phyloP scores from a whole-genome alignment of 1,284 basidiomycete species.

The Stygiomarasmius scandens region DNA sequence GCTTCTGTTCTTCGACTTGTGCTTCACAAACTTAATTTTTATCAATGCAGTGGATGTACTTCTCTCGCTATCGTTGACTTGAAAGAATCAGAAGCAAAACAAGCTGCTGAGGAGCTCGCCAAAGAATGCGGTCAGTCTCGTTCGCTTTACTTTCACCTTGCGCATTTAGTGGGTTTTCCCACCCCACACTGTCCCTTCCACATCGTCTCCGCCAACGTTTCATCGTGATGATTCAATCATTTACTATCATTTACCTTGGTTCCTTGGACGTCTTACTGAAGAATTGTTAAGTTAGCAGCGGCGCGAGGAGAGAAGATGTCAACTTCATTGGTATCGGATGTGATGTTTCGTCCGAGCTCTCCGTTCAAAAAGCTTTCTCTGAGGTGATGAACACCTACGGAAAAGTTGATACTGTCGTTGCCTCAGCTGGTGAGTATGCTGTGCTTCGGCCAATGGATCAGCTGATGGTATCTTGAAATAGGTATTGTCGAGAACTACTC shows the following conservation, averaged over 20 bases:
- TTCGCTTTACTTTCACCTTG: background rate
- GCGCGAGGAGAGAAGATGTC: constrained; percentile 62
- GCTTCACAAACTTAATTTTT: background rate
- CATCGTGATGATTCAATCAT: too few relatives aligned
- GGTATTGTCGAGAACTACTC: constrained; percentile 93
- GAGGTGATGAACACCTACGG: constrained; percentile 76
- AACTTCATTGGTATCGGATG: constrained; percentile 81
- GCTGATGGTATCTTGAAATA: constrained; percentile 24
- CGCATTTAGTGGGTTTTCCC: constrained; percentile 6
- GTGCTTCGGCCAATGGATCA: background rate
- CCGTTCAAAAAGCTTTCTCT: constrained; percentile 75
- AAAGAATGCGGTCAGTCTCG: constrained; percentile 50
- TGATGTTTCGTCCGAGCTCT: constrained; percentile 85
- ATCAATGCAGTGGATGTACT: constrained; percentile 69
- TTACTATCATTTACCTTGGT: constrained; percentile 28
- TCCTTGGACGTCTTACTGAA: constrained; percentile 12
- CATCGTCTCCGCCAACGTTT: background rate
- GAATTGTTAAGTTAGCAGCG: constrained; percentile 59
- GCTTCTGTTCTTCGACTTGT: constrained; percentile 19
- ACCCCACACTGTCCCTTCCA: constrained; percentile 6
- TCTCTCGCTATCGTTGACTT: constrained; percentile 86
- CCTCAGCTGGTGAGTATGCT: constrained; percentile 74
- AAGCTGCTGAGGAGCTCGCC: constrained; percentile 76
- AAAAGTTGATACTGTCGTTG: constrained; percentile 84
- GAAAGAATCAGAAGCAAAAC: constrained; percentile 70